phyloP scores from a whole-genome alignment of 345 rosid genomes.

The Eucalyptus rudis region DNA sequence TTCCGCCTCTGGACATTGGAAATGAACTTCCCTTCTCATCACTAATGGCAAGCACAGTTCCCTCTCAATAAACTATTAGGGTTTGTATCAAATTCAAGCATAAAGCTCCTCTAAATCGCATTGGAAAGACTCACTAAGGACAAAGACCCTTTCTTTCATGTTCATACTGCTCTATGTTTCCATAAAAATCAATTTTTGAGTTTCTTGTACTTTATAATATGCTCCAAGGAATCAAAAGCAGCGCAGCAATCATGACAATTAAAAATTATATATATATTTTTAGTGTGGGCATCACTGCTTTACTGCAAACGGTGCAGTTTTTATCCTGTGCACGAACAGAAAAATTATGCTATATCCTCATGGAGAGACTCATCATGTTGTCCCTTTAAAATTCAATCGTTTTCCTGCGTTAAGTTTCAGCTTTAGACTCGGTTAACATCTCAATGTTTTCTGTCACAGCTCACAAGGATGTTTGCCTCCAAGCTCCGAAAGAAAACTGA shows the following conservation, averaged over 20 bases:
- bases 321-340: background rate
- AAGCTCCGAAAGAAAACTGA: background rate
- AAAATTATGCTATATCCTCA: background rate
- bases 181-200: background rate
- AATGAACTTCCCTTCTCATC: background rate
- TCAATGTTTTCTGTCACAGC: background rate
- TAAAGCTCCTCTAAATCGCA: background rate
- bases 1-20: background rate
- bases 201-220: background rate
- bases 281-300: background rate
- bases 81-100: background rate
- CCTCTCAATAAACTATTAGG: background rate
- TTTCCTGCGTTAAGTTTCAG: background rate
- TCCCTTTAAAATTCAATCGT: background rate
- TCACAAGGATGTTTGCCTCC: background rate
- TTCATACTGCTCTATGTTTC: background rate
- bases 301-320: background rate
- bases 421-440: background rate
- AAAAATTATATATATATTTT: background rate
- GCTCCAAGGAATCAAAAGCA: background rate
- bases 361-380: background rate
- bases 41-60: background rate
- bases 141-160: background rate
- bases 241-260: background rate
- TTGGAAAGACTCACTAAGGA: background rate